Base-by-base conservation (phyloP, 805 yeast genomes). In the Candida andamanensis region DNA sequence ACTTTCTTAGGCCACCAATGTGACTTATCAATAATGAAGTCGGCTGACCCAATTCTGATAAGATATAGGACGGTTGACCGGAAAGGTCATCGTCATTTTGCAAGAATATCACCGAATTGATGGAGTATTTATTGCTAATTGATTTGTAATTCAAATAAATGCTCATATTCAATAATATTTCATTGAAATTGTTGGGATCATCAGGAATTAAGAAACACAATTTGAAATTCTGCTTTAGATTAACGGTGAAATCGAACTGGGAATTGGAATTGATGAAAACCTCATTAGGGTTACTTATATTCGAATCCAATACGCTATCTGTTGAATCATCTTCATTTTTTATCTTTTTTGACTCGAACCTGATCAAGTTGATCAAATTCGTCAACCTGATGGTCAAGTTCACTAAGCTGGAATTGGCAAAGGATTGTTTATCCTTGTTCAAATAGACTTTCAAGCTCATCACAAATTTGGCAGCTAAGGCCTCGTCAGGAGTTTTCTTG, bases 331-430 rank as follows among this genome's bases (percentile, higher is more conserved):
- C 29, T 6, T 15, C 22, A 10, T 9, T 8, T 5, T 15, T 15
- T 4, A 33, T 15, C 15, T 36, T 31, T n/a, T 39, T 44, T 37
- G 28, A n/a, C 26, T 47, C 49, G 20, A 40, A 39, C 20, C 46
- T 46, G 6, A 49, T 36, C 10, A 41, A 15, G 27, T 42, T 46
- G 12, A 48, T 44, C 7, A 51, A 37, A 22, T 43, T 45, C 6
- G 84, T 70, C 36, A 80, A 60, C 42, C 76, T 82, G 12, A 74
- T 46, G n/a, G 85, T 78, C 23, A 76, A 64, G 10, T 74, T 72
- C 11, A 79, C 68, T 22, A 84, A 58, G 48, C 80, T 81, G 15
- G 76, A 58, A 41, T 75, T 67, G 16, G 75, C 67, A 45, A 85
- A 84, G 0, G 85, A 75, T 17, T 67, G 64, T 1, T 67, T 66